Base-by-base conservation (phyloP, 495 filamentous ascomycete species). In the Daldinia decipiens region DNA sequence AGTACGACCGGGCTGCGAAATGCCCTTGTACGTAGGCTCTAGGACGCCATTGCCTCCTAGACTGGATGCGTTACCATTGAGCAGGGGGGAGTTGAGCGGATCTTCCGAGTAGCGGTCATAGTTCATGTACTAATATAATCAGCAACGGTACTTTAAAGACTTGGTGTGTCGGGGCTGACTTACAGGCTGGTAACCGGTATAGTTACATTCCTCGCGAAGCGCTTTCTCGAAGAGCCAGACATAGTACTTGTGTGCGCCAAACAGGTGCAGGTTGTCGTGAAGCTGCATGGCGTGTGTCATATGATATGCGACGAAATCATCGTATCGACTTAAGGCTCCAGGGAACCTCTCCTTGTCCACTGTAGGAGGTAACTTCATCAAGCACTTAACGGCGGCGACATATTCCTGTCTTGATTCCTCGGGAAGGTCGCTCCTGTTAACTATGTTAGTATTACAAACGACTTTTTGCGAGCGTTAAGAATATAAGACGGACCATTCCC, bases 191-290 rank as follows among this genome's bases (percentile, higher is more conserved):
- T 80, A 80, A 34, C 88, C 87, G 4, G 74, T 84, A 63, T 91
- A 93, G 21, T 88, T 88, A 76, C 91, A 93, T 74, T 93, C 90
- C 7, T 88, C 81, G 24, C 87, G 83, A 4, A 93, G 82, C 2
- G 90, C 88, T 74, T 88, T 80, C 79, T 93, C 91, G 72, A 87
- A 92, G 11, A 81, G 78, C 70, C 77, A 87, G 66, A 88, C 82
- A 74, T 87, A 93, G 74, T 92, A 89, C 39, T 88, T 83, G 78
- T 93, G 91, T 79, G 89, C 92, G 6, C 86, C 78, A 34, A 92
- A 82, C 73, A 93, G 86, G 65, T 87, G 85, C 13, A 84, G 85
- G 9, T 83, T 85, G 59, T 84, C 80, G 67, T 56, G 87, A 56
- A 87, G 79, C 68, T 84, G 79, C 9, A 79, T 79, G 0, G 83